Conservation (phyloP, 2,329 filamentous ascomycete genomes). For the Graphiopsis chlorocephala region DNA sequence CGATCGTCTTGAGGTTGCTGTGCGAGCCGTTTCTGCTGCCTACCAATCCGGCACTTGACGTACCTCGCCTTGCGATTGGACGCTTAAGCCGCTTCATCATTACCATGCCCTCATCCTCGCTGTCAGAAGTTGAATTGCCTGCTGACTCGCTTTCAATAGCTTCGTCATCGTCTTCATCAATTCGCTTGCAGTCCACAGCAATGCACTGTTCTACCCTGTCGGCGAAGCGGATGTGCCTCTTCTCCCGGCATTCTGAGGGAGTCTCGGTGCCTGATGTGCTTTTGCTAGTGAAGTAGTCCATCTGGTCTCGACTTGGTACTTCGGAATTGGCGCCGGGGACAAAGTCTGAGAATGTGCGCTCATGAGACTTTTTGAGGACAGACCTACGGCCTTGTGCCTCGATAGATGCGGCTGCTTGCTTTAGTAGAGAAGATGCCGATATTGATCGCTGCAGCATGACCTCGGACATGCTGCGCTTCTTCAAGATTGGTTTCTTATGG, state of each 20-base stretch:
- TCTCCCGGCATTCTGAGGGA: slow-evolving; percentile 56
- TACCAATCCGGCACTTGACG: slow-evolving; percentile 16
- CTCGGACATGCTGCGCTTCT: slow-evolving; percentile 95
- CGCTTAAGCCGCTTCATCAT: slow-evolving; percentile 70
- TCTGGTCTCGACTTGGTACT: slow-evolving; percentile 60
- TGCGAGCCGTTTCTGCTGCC: slow-evolving; percentile 56
- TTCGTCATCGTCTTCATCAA: slow-evolving; percentile 60
- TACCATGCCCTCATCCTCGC: slow-evolving; percentile 70
- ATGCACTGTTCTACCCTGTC: slow-evolving; percentile 95
- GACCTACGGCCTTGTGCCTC: slow-evolving; percentile 69
- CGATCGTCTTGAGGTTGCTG: slow-evolving; percentile 72
- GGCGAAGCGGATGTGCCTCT: slow-evolving; percentile 92
- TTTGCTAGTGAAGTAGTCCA: slow-evolving; percentile 59
- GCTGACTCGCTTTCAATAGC: slow-evolving; percentile 34
- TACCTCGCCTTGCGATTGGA: slow-evolving; percentile 51
- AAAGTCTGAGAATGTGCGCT: slow-evolving; percentile 63
- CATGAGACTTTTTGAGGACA: slow-evolving; percentile 80
- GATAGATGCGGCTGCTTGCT: slow-evolving; percentile 82
- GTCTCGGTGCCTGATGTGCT: slow-evolving; percentile 68
- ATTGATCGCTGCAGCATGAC: slow-evolving; percentile 87
- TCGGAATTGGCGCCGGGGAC: slow-evolving; percentile 60
- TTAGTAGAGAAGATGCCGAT: slow-evolving; percentile 82
- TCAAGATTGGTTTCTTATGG: slow-evolving; percentile 87
- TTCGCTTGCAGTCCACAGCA: slow-evolving; percentile 81
- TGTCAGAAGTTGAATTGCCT: slow-evolving; percentile 28